Evolutionary conservation across 1,284 basidiomycete species (phyloP), one percentile per base, ranked within the genome.

Genomic region (Violaceomyces palustris): DNA sequence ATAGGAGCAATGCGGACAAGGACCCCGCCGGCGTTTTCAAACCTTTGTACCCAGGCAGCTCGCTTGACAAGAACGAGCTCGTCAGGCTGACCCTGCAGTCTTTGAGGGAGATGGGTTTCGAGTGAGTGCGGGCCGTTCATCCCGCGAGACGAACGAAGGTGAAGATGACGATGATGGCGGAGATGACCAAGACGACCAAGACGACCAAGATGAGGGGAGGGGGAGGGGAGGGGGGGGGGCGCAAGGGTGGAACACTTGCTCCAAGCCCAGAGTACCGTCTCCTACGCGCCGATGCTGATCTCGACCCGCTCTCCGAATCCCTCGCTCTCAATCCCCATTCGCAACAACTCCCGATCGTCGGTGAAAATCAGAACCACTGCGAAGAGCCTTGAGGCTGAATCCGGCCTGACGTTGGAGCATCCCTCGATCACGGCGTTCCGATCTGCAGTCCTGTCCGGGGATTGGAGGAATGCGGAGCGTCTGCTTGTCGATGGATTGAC

Each of bases 11-110:
- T 3, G 51, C 54, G 8, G 45, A 59, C 23, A 48, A 59, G 24
- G 29, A 36, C 10, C 45, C 47, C 25, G 26, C 36, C 4, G 5
- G 39, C 4, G 24, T 30, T 6, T 59, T 59, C 32, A 14, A 24
- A 4, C 56, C 56, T 15, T 35, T 59, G 10, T 59, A 45, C 24
- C 41, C 48, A 0, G 56, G 51, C 4, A 59, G 56, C 42, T 48
- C 56, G 3, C 54, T 55, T 21, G 56, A 91, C 75, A 80, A 89
- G 58, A 86, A 92, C 74, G 92, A 98, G 76, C 86, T 91, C 61
- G 84, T 97, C 39, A 80, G 93, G 62, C 77, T 98, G 35, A 83
- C 92, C 33, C 79, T 97, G 54, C 93, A 98, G 74, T 87, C 86
- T 50, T 75, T 98, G 59, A 79, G 85, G 57, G 93, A 98, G 75